Conservation (phyloP, 345 rosid genomes). For the Noccaea bulbosa region DNA sequence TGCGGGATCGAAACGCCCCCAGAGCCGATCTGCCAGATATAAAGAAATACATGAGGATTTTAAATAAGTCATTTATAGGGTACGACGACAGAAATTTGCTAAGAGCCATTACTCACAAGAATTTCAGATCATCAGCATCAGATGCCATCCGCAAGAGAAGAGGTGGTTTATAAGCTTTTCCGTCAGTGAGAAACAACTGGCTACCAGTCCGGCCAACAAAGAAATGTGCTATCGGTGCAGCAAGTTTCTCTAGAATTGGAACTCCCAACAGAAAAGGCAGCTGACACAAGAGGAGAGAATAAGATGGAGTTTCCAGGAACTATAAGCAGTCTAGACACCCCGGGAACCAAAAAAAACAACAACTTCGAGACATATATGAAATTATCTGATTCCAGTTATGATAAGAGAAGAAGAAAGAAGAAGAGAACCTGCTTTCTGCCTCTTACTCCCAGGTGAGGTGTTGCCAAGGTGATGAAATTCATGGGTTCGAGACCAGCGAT, state of each 20-base stretch:
- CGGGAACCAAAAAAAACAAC: neutral
- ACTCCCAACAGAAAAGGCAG: conserved; percentile 93
- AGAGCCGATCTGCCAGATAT: conserved; percentile 65
- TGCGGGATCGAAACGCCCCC: conserved; percentile 76
- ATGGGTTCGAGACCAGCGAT: conserved; percentile 92
- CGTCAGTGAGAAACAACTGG: conserved; percentile 88
- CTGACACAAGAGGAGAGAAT: conserved; percentile 49
- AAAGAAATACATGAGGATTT: conserved; percentile 15
- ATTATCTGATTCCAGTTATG: conserved; percentile 1
- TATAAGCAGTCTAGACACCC: conserved; percentile 9
- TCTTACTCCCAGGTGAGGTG: conserved; percentile 98
- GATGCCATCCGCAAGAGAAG: conserved; percentile 93
- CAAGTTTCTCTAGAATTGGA: conserved; percentile 83
- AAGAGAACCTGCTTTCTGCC: conserved; percentile 88
- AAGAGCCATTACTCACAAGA: conserved; percentile 58
- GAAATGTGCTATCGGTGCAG: conserved; percentile 79
- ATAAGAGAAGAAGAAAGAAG: neutral
- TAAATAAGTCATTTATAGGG: conserved; percentile 16
- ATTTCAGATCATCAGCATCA: conserved; percentile 72
- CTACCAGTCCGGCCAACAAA: conserved; percentile 83
- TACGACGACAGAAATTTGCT: conserved; percentile 2
- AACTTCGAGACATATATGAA: neutral
- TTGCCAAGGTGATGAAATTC: conserved; percentile 94
- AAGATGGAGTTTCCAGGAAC: conserved; percentile 7
- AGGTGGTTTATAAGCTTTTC: conserved; percentile 79